These are phyloP conservation scores for Arabis hirsuta DNA, from an alignment of 345 rosid genomes.

Conservation along the genomic window DNA sequence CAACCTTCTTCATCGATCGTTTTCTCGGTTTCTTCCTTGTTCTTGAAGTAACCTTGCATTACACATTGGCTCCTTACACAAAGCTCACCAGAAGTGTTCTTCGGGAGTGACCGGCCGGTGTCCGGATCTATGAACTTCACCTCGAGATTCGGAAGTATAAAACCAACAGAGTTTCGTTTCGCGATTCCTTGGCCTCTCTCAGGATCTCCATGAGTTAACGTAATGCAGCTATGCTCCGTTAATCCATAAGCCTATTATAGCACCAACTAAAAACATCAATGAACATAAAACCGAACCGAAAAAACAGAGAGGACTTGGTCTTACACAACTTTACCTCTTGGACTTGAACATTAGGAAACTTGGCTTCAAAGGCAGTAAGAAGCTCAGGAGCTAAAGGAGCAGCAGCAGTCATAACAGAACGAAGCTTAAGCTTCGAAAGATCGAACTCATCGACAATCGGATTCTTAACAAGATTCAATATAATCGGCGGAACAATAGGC, in stretches of 20 bases:
- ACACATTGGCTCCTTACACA: slow-evolving; percentile 95
- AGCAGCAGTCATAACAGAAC: slow-evolving; percentile 86
- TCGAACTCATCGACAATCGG: slow-evolving; percentile 88
- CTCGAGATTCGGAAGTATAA: slow-evolving; percentile 83
- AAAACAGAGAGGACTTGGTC: not conserved
- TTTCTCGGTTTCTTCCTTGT: slow-evolving; percentile 73
- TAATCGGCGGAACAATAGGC: slow-evolving; percentile 90
- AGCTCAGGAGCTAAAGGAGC: slow-evolving; percentile 92
- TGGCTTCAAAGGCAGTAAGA: slow-evolving; percentile 63
- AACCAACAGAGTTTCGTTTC: slow-evolving; percentile 89
- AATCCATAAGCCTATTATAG: slow-evolving; percentile 79
- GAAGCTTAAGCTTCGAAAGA: slow-evolving; percentile 74
- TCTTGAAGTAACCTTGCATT: slow-evolving; percentile 86
- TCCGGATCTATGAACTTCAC: slow-evolving; percentile 89
- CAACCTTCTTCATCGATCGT: slow-evolving; percentile 82
- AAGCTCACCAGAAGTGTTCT: slow-evolving; percentile 75
- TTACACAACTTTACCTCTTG: slow-evolving; percentile 61
- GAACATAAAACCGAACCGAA: not conserved
- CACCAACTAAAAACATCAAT: not conserved
- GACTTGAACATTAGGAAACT: slow-evolving; percentile 82
- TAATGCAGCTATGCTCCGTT: slow-evolving; percentile 98
- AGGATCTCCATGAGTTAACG: slow-evolving; percentile 79
- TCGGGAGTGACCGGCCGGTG: slow-evolving; percentile 65
- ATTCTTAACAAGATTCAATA: slow-evolving; percentile 75
- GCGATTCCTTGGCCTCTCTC: slow-evolving; percentile 53